Conservation (phyloP, 108 stramenopile species). For the Fragilaria crotonensis region DNA sequence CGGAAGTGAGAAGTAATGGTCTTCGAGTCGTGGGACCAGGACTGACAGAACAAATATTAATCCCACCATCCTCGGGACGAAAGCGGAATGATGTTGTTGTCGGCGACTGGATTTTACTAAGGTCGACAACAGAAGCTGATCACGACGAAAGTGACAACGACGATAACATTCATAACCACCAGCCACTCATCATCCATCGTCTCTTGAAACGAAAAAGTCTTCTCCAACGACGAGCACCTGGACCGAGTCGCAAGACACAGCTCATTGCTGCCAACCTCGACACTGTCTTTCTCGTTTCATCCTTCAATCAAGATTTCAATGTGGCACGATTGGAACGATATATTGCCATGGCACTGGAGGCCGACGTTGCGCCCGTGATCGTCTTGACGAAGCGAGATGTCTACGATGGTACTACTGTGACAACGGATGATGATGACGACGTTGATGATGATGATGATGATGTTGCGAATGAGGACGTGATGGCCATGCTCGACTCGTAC, state of each 20-base stretch:
- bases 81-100: no score
- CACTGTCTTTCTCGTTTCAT: slow-evolving; percentile 8
- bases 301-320: slow-evolving; percentile 8
- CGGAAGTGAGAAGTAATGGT: no score
- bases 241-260: slow-evolving; percentile 4
- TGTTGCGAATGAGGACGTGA: not conserved
- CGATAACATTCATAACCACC: not conserved
- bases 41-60: no score
- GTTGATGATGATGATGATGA: slow-evolving; percentile 1
- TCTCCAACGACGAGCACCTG: slow-evolving; percentile 4
- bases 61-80: no score
- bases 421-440: slow-evolving; percentile 8
- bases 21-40: no score
- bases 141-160: no score
- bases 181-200: not conserved
- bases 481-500: slow-evolving; percentile 10
- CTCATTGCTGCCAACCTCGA: slow-evolving; percentile 8
- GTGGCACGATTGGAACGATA: slow-evolving; percentile 9
- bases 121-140: no score
- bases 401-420: no score
- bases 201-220: slow-evolving; percentile 1
- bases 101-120: no score
- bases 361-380: slow-evolving; percentile 6
- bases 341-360: slow-evolving; percentile 9
- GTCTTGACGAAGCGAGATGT: slow-evolving; percentile 7